Percentiles rank a stretch among this genome's conserved stretches.
These are phyloP conservation scores for Saccharomyces hybrid DNA, from an alignment of 1,139 yeast genomes.

Conservation along the genomic window DNA sequence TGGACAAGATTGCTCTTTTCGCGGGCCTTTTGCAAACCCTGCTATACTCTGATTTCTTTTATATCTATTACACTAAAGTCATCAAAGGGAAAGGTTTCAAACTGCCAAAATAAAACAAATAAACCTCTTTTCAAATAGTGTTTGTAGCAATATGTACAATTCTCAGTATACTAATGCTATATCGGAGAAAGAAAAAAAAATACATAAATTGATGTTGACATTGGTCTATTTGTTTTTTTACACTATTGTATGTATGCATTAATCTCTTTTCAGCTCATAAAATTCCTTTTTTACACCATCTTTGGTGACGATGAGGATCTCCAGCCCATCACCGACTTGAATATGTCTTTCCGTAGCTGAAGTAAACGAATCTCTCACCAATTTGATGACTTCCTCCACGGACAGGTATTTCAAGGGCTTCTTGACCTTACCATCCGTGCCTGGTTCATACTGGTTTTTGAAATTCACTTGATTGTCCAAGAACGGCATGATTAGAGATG, in stretches of 20 bases:
- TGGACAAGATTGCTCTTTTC: constrained; percentile 63
- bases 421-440: constrained; percentile 57
- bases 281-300: constrained; percentile 84
- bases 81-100: constrained; percentile 76
- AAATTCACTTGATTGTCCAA: constrained; percentile 94
- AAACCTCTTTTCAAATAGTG: neutral
- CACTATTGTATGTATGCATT: constrained; percentile 14
- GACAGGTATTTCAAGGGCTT: constrained; percentile 55
- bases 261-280: constrained; percentile 86
- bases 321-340: constrained; percentile 95
- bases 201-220: neutral
- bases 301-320: constrained; percentile 82
- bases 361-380: constrained; percentile 88
- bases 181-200: neutral
- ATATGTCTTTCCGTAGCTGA: constrained; percentile 98
- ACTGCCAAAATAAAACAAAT: constrained; percentile 52
- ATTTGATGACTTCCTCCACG: constrained; percentile 75
- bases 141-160: neutral
- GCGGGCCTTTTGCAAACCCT: constrained; percentile 85
- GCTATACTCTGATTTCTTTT: constrained; percentile 90
- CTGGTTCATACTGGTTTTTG: constrained; percentile 84
- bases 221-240: neutral
- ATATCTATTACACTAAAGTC: constrained; percentile 77
- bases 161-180: constrained; percentile 1
- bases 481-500: constrained; percentile 92